Conservation (phyloP, 805 yeast species). For the Yarrowia deformans region DNA sequence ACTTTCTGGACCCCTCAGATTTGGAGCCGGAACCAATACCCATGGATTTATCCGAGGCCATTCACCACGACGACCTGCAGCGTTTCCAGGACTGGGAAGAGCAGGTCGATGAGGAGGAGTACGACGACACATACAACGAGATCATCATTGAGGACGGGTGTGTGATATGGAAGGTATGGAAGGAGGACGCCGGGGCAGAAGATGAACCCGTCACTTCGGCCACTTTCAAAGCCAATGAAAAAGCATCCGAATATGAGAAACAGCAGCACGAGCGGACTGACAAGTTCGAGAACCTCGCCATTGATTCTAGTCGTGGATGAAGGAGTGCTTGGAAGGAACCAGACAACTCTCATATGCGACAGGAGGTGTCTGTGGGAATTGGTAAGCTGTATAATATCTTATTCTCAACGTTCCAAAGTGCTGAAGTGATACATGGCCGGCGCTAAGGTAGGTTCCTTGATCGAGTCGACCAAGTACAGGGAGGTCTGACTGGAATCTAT, state of each 20-base stretch:
- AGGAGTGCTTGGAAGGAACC: too few species aligned
- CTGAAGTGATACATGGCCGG: too few species aligned
- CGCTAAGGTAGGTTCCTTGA: too few species aligned
- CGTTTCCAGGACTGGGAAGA: constrained; percentile 22
- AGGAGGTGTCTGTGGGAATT: too few species aligned
- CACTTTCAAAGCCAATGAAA: constrained; percentile 12
- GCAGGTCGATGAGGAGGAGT: constrained; percentile 31
- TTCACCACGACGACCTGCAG: constrained; percentile 23
- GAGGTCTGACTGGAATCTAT: background rate
- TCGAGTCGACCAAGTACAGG: too few species aligned
- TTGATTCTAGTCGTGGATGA: background rate
- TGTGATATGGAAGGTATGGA: constrained; percentile 26
- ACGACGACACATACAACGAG: constrained; percentile 29
- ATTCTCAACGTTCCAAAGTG: too few species aligned
- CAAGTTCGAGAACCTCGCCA: constrained; percentile 4
- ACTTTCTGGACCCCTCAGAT: constrained; percentile 25
- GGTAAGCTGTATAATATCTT: too few species aligned
- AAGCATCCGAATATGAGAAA: constrained; percentile 19
- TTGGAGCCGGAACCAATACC: constrained; percentile 29
- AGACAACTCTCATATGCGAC: too few species aligned
- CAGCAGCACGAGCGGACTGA: constrained; percentile 23
- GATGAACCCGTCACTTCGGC: constrained; percentile 13
- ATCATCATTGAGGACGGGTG: constrained; percentile 6
- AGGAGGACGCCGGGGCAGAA: constrained; percentile 12
- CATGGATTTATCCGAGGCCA: constrained; percentile 21